Conservation (phyloP, 306 rosid species). For the Oxytropis ochrocephala region DNA sequence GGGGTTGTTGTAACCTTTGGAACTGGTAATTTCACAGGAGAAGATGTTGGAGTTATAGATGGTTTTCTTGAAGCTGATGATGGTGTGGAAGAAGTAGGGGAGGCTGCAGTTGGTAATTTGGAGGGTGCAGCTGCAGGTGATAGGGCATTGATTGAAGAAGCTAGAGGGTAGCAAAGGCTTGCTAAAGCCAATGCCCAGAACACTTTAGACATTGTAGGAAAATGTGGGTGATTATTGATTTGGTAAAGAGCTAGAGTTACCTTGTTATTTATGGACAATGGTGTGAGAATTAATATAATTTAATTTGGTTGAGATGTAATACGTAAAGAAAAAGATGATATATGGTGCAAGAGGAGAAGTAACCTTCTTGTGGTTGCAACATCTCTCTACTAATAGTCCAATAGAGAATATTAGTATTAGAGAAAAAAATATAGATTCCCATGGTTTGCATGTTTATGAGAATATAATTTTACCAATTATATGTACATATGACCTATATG, state of each 20-base stretch:
- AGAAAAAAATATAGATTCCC: neutral
- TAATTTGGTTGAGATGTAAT: constrained; percentile 28
- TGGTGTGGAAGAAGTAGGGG: neutral
- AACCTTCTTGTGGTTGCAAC: constrained; percentile 3
- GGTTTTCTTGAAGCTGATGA: neutral
- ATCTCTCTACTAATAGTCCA: neutral
- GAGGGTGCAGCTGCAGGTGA: constrained; percentile 17
- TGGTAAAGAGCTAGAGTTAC: neutral
- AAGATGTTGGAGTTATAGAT: neutral
- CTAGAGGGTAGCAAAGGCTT: constrained; percentile 16
- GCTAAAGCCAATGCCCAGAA: constrained; percentile 27
- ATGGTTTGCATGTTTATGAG: constrained; percentile 15
- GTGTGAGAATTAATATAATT: neutral
- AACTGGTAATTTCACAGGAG: neutral
- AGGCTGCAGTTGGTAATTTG: constrained; percentile 5
- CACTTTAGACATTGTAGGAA: constrained; percentile 25
- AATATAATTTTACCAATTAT: constrained; percentile 25
- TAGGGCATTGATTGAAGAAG: constrained; percentile 28
- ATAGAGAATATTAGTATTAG: neutral
- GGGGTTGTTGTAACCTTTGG: neutral
- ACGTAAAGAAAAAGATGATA: neutral
- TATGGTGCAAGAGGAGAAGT: constrained; percentile 21
- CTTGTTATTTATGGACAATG: constrained; percentile 25
- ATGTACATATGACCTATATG: constrained; percentile 20
- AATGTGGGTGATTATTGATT: neutral